A percentile compares a stretch with the other conserved stretches of the same genome.
Conservation (phyloP, 2,329 filamentous ascomycete species). For the Hypoxylon sp. region DNA sequence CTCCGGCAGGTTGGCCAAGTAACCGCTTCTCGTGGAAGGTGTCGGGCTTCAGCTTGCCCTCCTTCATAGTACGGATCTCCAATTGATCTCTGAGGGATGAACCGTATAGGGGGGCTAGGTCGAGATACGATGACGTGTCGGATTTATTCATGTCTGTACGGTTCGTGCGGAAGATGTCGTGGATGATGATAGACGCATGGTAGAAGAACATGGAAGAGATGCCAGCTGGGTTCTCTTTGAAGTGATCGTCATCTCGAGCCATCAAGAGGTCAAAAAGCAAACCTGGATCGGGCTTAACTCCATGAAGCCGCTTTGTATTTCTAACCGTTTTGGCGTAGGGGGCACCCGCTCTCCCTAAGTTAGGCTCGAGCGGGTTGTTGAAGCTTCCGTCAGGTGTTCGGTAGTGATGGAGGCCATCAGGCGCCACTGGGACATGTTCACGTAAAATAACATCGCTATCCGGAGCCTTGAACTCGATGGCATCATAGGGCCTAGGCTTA, state of each 20-base stretch:
- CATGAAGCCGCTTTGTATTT: conserved; percentile 68
- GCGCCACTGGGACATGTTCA: conserved; percentile 56
- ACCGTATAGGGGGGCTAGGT: conserved; percentile 80
- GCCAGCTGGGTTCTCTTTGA: conserved; percentile 76
- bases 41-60: conserved; percentile 79
- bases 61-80: conserved; percentile 72
- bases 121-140: conserved; percentile 80
- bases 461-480: conserved; percentile 59
- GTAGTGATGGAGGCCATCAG: conserved; percentile 55
- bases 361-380: conserved; percentile 73
- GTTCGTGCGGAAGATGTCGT: conserved; percentile 75
- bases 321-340: conserved; percentile 78
- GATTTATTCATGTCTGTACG: conserved; percentile 74
- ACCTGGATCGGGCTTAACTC: conserved; percentile 74
- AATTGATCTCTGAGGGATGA: conserved; percentile 75
- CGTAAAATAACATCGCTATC: conserved; percentile 57
- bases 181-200: conserved; percentile 77
- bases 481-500: conserved; percentile 49
- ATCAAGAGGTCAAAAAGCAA: conserved; percentile 78
- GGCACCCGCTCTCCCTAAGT: conserved; percentile 75
- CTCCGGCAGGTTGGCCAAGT: conserved; percentile 76
- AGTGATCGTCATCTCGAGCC: conserved; percentile 66
- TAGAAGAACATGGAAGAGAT: conserved; percentile 84
- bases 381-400: conserved; percentile 58
- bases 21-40: conserved; percentile 77